phyloP scores from a whole-genome alignment of 2,329 filamentous ascomycete species.

The Aspergillus versicolor region DNA sequence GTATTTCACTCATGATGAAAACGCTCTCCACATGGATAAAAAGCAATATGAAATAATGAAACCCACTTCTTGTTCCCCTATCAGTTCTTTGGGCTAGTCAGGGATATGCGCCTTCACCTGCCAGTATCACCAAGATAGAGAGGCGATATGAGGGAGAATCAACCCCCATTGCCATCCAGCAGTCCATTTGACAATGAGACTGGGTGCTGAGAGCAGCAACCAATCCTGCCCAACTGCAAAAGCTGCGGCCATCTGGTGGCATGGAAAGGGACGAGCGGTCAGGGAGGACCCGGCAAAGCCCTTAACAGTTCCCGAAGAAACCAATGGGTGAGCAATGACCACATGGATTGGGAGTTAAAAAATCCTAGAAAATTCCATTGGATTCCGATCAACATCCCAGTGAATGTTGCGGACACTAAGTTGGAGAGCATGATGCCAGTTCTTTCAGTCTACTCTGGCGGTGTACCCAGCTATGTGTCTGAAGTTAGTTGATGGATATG shows the following conservation, averaged over 20 bases:
- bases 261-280: conserved; percentile 17
- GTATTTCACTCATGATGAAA: not conserved
- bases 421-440: not conserved
- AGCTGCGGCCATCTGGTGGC: not conserved
- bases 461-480: conserved; percentile 3
- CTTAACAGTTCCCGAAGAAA: not conserved
- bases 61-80: not conserved
- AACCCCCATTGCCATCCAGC: not conserved
- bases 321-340: conserved; percentile 8
- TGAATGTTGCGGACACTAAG: not conserved
- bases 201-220: not conserved
- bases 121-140: not conserved
- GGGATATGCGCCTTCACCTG: not conserved
- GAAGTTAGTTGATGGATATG: conserved; percentile 3
- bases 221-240: not conserved
- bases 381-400: conserved; percentile 1
- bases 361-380: conserved; percentile 1
- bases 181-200: conserved; percentile 6
- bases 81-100: not conserved
- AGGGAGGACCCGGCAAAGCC: not conserved
- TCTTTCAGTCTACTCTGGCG: not conserved
- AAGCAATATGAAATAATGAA: conserved; percentile 1
- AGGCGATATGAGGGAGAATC: not conserved
- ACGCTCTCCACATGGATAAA: conserved; percentile 10
- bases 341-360: not conserved